Evolutionary conservation across 1,284 basidiomycete species (phyloP).

Genomic region (Sporisorium sorghi): DNA sequence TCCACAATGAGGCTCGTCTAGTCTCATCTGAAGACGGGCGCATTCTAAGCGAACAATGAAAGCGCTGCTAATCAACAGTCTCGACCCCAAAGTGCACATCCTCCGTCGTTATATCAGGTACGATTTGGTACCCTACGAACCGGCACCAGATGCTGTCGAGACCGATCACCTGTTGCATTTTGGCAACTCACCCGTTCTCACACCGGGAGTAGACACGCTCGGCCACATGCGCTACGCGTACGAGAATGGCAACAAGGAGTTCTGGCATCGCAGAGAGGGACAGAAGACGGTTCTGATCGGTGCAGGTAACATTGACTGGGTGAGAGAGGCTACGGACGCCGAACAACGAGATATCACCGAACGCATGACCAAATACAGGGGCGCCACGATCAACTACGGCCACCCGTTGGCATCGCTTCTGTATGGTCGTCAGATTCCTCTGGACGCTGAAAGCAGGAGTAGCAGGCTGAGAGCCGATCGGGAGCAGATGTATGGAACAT

Average conservation of each 20-base stretch:
- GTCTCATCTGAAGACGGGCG: too few species aligned
- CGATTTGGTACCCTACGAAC: not conserved
- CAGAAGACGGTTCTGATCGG: not conserved
- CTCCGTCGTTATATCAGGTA: not conserved
- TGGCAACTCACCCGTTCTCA: conserved; percentile 10
- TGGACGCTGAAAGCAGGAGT: not conserved
- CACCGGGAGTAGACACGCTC: not conserved
- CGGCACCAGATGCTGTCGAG: not conserved
- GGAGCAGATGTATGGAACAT: too few species aligned
- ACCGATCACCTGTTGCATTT: not conserved
- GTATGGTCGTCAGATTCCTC: not conserved
- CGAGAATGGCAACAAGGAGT: too few species aligned
- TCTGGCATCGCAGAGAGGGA: too few species aligned
- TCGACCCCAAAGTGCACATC: conserved; percentile 6
- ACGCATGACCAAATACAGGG: not conserved
- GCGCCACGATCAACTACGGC: not conserved
- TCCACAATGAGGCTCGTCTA: not conserved
- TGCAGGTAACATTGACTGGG: too few species aligned
- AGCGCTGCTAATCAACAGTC: not conserved
- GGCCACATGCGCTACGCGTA: conserved; percentile 14
- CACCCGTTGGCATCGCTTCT: conserved; percentile 1
- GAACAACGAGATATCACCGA: too few species aligned
- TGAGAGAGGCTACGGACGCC: too few species aligned
- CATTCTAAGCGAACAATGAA: not conserved
- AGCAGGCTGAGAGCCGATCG: too few species aligned